Conservation (phyloP, 306 rosid species). For the Spatholobus suberectus region DNA sequence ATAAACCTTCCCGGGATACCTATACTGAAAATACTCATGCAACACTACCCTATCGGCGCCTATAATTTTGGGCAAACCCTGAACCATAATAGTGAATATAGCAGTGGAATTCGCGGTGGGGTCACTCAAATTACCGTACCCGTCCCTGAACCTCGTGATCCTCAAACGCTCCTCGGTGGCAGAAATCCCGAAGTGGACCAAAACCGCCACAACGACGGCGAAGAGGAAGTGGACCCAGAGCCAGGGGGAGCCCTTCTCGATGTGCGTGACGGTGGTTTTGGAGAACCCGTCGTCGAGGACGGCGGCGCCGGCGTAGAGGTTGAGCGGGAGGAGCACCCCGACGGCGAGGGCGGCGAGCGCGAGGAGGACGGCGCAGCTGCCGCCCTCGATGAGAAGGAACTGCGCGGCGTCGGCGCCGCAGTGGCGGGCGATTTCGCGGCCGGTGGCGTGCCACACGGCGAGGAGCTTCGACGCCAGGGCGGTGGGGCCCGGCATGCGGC, state of each 20-base stretch:
- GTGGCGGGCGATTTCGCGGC: conserved; percentile 84
- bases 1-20: conserved; percentile 91
- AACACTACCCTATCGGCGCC: conserved; percentile 69
- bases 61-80: conserved; percentile 81
- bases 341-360: conserved; percentile 60
- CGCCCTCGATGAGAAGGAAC: conserved; percentile 90
- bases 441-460: conserved; percentile 93
- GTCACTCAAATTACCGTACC: conserved; percentile 80
- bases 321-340: conserved; percentile 70
- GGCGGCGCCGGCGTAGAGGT: conserved; percentile 75
- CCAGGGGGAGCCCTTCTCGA: conserved; percentile 74
- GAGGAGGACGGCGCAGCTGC: conserved; percentile 78
- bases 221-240: conserved; percentile 95
- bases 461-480: conserved; percentile 80
- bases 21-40: conserved; percentile 84
- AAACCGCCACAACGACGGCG: conserved; percentile 60
- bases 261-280: conserved; percentile 80
- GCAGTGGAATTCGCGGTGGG: conserved; percentile 75
- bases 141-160: conserved; percentile 89
- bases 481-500: conserved; percentile 87
- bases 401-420: conserved; percentile 98
- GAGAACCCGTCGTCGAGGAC: conserved; percentile 75
- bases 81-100: conserved; percentile 91
- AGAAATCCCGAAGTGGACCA: conserved; percentile 80
- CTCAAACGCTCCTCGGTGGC: conserved; percentile 70